Evolutionary conservation across 345 rosid species (phyloP), one percentile per base, ranked within the genome.

Genomic region (Viola odorata): DNA sequence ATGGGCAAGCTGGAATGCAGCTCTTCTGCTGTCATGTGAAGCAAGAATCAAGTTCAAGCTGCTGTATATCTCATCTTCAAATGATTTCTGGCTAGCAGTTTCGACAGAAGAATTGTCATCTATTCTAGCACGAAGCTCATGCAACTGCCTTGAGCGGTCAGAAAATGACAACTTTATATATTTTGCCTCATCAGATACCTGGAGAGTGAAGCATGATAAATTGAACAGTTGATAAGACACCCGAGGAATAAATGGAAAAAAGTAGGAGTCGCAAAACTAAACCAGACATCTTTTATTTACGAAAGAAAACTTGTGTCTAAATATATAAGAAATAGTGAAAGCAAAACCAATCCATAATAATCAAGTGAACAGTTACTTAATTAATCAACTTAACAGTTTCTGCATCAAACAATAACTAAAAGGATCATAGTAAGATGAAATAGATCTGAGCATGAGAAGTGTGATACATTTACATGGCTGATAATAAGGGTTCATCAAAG

Each of bases 21-120:
- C 77, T 81, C 84, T 78, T 82, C 98, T 85, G 73, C 66, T 73
- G 61, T 87, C 98, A 71, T 92, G 94, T 63, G 89, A 89, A 65
- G 91, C 73, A 67, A 85, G 81, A 75, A 89, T 74, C 53, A 63
- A n/a, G 53, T 71, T 80, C 72, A 92, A 78, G 70, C 74, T 64
- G 75, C 68, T 75, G 58, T 82, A 85, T 67, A 84, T 70, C 71
- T 92, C 96, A 71, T 85, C 94, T 78, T 92, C 96, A 77, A 87
- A 87, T 69, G 76, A 75, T 66, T 80, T 80, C 69, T 74, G 77
- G 76, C 72, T 78, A 56, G 57, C 68, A 71, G 60, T 52, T 75
- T 92, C 96, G 48, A 73, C 17, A 53, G 88, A 73, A 45, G 65
- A 76, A 70, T 45, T 83, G 64, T 89, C 96, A 69, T 75, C 80